A percentile compares a stretch with the other conserved stretches of the same genome.
Evolutionary conservation across 495 filamentous ascomycete genomes (phyloP).

Genomic region (Choiromyces venosus): DNA sequence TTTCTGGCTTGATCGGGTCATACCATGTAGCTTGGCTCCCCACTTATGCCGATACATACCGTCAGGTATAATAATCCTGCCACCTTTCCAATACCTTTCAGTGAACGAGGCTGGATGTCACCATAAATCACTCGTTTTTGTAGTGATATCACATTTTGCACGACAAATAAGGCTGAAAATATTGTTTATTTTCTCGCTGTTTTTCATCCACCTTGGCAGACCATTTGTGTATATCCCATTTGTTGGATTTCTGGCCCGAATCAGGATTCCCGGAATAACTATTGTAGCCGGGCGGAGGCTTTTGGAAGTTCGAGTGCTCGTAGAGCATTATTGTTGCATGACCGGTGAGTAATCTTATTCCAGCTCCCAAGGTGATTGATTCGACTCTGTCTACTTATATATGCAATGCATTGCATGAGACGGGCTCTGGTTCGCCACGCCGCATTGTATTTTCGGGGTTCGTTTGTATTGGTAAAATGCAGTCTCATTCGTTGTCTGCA

Average conservation of each 20-base stretch:
- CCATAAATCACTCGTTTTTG: background rate
- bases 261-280: background rate
- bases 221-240: background rate
- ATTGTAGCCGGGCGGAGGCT: background rate
- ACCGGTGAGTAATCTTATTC: background rate
- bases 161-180: background rate
- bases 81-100: background rate
- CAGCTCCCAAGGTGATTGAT: background rate
- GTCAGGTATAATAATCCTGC: too few relatives aligned
- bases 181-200: too few relatives aligned
- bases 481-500: background rate
- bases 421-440: background rate
- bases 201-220: background rate
- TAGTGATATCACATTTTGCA: background rate
- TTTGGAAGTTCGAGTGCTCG: background rate
- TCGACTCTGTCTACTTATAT: background rate
- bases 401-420: background rate
- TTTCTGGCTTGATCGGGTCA: background rate
- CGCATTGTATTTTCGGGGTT: background rate
- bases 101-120: background rate
- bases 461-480: background rate
- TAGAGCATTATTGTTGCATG: background rate
- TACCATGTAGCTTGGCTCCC: background rate
- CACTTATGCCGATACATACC: background rate
- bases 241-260: background rate